Evolutionary conservation across 1,284 basidiomycete species (phyloP).

Genomic region (Trametes polyzona): DNA sequence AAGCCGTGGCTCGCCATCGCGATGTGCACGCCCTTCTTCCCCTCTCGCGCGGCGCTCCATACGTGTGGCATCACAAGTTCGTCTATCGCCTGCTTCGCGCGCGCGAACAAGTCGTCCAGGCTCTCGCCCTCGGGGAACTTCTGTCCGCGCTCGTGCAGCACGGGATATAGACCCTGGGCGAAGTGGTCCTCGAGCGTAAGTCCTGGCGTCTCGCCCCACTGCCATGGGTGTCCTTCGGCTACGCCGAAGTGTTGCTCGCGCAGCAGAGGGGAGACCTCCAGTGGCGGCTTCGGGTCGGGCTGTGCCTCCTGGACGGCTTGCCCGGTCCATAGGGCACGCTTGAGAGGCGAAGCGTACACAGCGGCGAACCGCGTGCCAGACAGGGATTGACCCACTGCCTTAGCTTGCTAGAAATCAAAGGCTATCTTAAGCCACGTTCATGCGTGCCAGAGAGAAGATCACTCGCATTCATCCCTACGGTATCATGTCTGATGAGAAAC

Average conservation of each 20-base stretch:
- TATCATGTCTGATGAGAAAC: not conserved
- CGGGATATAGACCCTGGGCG: constrained; percentile 55
- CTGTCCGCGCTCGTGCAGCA: constrained; percentile 50
- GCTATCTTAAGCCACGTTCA: not conserved
- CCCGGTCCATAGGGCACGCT: constrained; percentile 78
- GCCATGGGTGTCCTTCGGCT: constrained; percentile 70
- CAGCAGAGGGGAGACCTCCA: constrained; percentile 55
- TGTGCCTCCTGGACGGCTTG: constrained; percentile 59
- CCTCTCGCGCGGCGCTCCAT: constrained; percentile 42
- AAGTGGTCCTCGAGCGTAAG: constrained; percentile 55
- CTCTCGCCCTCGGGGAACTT: constrained; percentile 79
- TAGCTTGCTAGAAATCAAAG: constrained; percentile 69
- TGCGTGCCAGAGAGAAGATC: no score
- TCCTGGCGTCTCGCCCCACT: constrained; percentile 34
- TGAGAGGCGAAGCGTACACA: constrained; percentile 82
- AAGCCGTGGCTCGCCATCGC: constrained; percentile 83
- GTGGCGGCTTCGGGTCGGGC: constrained; percentile 54
- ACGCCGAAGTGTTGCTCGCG: constrained; percentile 76
- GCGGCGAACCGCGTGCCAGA: constrained; percentile 59
- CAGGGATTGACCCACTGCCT: constrained; percentile 71
- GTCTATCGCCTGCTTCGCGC: constrained; percentile 63
- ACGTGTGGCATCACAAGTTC: constrained; percentile 68
- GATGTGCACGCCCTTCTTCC: constrained; percentile 52
- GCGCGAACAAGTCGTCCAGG: constrained; percentile 63
- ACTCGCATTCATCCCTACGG: constrained; percentile 67